Evolutionary conservation across 192 early-diverging fungal species (phyloP), one percentile per base, ranked within the genome.

Genomic region (Helicostylum pulchrum): DNA sequence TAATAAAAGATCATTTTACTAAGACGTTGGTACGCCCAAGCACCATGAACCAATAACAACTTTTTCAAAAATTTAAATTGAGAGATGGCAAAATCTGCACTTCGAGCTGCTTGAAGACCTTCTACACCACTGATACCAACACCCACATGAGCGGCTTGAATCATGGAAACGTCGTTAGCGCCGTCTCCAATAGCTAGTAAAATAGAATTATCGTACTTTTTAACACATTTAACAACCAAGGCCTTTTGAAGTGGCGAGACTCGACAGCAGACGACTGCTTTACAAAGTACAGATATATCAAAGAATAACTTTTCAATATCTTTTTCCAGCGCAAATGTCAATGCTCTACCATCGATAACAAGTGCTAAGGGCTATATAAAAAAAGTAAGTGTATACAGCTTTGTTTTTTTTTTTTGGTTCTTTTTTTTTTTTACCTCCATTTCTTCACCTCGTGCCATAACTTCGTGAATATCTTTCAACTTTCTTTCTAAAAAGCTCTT

Each of bases 81-180:
- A 8, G 92, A 91, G 67, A 99, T 97, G 23, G 97, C 92, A 77
- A 99, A 97, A 80, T 99, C 97, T 0, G 97, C 92, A 61, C 90
- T 88, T 17, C 95, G 89, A 7, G 95, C 95, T 6, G 97, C 97
- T 70, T 99, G 97, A 53, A 99, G 78, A 47, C 97, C 97, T 68
- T 99, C 97, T 68, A 93, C 84, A 23, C 97, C 97, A 53, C 84
- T 90, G 68, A 99, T 99, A 60, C 97, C 97, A 17, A 99, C 87
- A 61, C 97, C 97, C 21, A 98, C 95, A 65, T 98, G 95, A 31
- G 95, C 95, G 10, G 95, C 97, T 70, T 99, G 97, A 71, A 99
- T 99, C 97, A 99, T 99, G 21, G 88, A 89, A 0, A 99, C 95
- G 67, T 99, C 97, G 73, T 99, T 99, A 32, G 97, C 97, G 43